These are phyloP conservation scores for Tuber magnatum DNA, from an alignment of 495 filamentous ascomycete species.

Conservation along the genomic window DNA sequence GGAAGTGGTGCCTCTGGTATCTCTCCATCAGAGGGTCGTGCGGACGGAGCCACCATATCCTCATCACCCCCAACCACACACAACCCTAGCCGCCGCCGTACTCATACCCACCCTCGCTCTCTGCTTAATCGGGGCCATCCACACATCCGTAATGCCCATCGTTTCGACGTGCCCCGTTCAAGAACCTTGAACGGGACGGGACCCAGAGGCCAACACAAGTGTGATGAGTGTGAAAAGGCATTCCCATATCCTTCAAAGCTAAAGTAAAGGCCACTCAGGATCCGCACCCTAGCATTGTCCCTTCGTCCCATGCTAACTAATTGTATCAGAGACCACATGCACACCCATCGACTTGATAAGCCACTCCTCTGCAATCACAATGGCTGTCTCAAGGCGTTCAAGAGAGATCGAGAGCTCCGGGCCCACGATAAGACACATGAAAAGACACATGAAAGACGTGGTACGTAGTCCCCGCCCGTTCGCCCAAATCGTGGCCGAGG, in stretches of 20 bases:
- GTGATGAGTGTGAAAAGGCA: conserved; percentile 14
- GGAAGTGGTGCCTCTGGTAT: neutral
- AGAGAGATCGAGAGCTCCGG: conserved; percentile 28
- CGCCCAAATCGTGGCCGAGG: neutral
- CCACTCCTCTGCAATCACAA: conserved; percentile 3
- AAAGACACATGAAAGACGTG: conserved; percentile 19
- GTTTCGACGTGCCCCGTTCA: neutral
- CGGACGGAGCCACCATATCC: neutral
- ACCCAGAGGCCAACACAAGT: conserved; percentile 6
- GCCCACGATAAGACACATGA: too few species aligned
- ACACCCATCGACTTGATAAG: conserved; percentile 22
- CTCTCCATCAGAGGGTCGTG: neutral
- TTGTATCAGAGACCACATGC: conserved; percentile 23
- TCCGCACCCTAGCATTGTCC: neutral
- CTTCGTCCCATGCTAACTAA: neutral
- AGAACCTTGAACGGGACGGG: neutral
- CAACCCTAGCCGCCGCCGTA: neutral
- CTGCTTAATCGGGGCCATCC: neutral
- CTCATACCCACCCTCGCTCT: neutral
- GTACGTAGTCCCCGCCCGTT: neutral
- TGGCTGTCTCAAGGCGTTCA: conserved; percentile 24
- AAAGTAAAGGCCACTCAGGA: conserved; percentile 12
- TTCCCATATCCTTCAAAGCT: conserved; percentile 32
- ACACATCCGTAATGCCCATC: neutral
- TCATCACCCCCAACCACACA: neutral